Conservation (phyloP, 75 land plant genomes). For the Cunninghamia lanceolata region DNA sequence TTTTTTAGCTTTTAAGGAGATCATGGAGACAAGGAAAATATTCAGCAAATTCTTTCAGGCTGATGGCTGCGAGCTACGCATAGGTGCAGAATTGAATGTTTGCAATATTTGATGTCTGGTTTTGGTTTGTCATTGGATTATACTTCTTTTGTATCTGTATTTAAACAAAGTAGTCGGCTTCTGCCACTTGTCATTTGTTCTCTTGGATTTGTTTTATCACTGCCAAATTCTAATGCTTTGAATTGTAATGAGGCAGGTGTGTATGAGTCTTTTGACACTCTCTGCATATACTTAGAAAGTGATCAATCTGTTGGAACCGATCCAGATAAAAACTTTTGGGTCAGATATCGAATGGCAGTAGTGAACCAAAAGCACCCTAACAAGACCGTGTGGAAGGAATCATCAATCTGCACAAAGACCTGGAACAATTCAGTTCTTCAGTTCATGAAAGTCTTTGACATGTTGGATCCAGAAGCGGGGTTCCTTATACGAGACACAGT, state of each 20-base stretch:
- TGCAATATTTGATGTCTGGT: background rate
- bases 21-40: slow-evolving; percentile 58
- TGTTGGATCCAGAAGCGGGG: slow-evolving; percentile 59
- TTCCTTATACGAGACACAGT: slow-evolving; percentile 48
- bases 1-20: slow-evolving; percentile 49
- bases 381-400: slow-evolving; percentile 52
- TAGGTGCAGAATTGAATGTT: slow-evolving; percentile 23
- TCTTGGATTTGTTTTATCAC: background rate
- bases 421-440: slow-evolving; percentile 59
- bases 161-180: background rate
- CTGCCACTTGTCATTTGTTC: slow-evolving; percentile 2
- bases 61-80: slow-evolving; percentile 57
- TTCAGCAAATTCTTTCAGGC: slow-evolving; percentile 60
- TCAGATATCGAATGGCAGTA: slow-evolving; percentile 54
- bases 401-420: slow-evolving; percentile 55
- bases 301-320: slow-evolving; percentile 51
- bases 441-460: slow-evolving; percentile 60
- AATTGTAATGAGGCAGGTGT: slow-evolving; percentile 32
- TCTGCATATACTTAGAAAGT: slow-evolving; percentile 53
- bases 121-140: background rate
- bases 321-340: slow-evolving; percentile 53
- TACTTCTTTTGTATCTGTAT: background rate
- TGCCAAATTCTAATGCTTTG: slow-evolving; percentile 1
- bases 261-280: slow-evolving; percentile 55
- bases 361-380: slow-evolving; percentile 51